These are phyloP conservation scores for Mycosphaerella sp. DNA, from an alignment of 2,329 filamentous ascomycete species.

Conservation along the genomic window DNA sequence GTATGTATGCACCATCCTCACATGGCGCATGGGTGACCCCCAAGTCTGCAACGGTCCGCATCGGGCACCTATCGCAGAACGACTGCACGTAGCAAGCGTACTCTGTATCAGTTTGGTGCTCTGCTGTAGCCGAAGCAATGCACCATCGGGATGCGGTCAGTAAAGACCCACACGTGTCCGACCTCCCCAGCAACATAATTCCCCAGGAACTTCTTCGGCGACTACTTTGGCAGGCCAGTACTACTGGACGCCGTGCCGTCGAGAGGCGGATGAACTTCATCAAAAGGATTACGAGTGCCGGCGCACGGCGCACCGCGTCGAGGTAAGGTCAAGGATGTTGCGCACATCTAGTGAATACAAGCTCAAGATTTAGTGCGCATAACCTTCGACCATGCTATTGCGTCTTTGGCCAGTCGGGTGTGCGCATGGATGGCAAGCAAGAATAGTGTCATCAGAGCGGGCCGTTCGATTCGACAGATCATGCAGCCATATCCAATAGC, in stretches of 20 bases:
- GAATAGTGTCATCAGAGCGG: slow-evolving; percentile 22
- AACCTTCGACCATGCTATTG: slow-evolving; percentile 11
- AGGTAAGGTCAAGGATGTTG: slow-evolving; percentile 9
- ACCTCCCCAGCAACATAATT: slow-evolving; percentile 5
- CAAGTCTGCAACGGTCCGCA: slow-evolving; percentile 23
- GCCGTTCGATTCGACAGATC: slow-evolving; percentile 23
- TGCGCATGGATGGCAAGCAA: slow-evolving; percentile 20
- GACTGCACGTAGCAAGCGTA: slow-evolving; percentile 20
- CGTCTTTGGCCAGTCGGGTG: slow-evolving; percentile 22
- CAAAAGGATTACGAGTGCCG: slow-evolving; percentile 15
- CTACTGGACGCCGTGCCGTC: slow-evolving; percentile 10
- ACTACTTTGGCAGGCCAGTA: slow-evolving; percentile 6
- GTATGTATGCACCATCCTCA: slow-evolving; percentile 12
- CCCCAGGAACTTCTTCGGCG: slow-evolving; percentile 8
- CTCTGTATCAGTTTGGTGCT: slow-evolving; percentile 17
- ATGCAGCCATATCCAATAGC: slow-evolving; percentile 30
- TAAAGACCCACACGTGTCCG: slow-evolving; percentile 14
- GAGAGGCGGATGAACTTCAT: slow-evolving; percentile 15
- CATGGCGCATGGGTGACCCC: slow-evolving; percentile 19
- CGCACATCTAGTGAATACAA: slow-evolving; percentile 13
- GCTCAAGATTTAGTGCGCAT: slow-evolving; percentile 16
- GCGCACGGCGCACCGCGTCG: slow-evolving; percentile 15
- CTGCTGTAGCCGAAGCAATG: slow-evolving; percentile 17
- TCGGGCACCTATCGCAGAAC: slow-evolving; percentile 21
- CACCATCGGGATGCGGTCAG: slow-evolving; percentile 22